Percentiles rank a stretch among this genome's conserved stretches.
These are phyloP conservation scores for Diutina siamensis DNA, from an alignment of 1,139 yeast genomes.

Conservation along the genomic window DNA sequence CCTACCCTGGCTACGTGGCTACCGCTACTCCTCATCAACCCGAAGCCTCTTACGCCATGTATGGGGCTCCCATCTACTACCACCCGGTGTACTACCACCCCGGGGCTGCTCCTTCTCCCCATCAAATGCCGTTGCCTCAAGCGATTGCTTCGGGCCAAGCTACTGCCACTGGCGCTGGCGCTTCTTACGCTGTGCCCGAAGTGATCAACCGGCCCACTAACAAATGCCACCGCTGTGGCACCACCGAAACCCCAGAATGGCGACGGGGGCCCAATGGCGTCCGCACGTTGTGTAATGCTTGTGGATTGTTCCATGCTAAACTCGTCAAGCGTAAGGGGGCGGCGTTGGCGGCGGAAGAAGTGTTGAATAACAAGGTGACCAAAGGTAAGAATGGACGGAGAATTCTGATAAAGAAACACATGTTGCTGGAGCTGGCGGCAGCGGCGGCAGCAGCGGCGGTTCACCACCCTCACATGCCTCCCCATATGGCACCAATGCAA, in stretches of 20 bases:
- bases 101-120: neutral
- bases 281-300: slow-evolving; percentile 78
- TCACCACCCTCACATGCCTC: slow-evolving; percentile 1
- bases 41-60: neutral
- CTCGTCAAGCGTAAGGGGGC: slow-evolving; percentile 58
- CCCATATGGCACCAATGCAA: slow-evolving; percentile 1
- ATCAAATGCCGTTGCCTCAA: slow-evolving; percentile 2
- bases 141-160: neutral
- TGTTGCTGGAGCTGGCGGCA: neutral
- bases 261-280: slow-evolving; percentile 82
- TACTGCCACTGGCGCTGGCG: neutral
- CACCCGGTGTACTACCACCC: slow-evolving; percentile 6
- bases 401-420: slow-evolving; percentile 23
- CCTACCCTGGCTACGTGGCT: neutral
- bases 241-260: slow-evolving; percentile 89
- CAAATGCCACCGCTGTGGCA: slow-evolving; percentile 58
- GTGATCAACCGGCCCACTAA: slow-evolving; percentile 10
- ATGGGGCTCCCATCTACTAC: slow-evolving; percentile 1
- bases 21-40: neutral
- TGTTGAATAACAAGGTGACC: slow-evolving; percentile 31
- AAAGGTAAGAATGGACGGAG: slow-evolving; percentile 38
- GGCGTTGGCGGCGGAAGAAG: slow-evolving; percentile 33
- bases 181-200: slow-evolving; percentile 8
- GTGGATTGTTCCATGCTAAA: slow-evolving; percentile 77
- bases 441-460: slow-evolving; percentile 1